phyloP scores from a whole-genome alignment of 768 basidiomycete species.

The Russula vinacea region DNA sequence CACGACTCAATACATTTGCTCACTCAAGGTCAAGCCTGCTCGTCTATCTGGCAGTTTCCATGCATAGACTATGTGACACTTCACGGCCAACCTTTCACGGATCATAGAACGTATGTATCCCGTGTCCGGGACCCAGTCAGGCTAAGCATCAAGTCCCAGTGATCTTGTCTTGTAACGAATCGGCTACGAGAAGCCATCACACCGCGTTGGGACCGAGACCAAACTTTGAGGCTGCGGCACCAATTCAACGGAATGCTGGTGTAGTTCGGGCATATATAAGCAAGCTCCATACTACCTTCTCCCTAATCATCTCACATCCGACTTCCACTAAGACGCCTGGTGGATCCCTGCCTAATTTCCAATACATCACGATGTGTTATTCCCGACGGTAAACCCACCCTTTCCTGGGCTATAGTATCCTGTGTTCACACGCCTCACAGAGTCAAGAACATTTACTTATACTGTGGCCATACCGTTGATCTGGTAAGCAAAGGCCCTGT shows the following conservation, averaged over 20 bases:
- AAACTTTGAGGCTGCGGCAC: slow-evolving; percentile 23
- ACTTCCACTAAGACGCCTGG: slow-evolving; percentile 13
- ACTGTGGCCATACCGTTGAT: slow-evolving; percentile 23
- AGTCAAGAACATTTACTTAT: slow-evolving; percentile 24
- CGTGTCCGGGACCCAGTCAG: slow-evolving; percentile 25
- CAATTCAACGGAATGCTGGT: slow-evolving; percentile 21
- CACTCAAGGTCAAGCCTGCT: slow-evolving; percentile 22
- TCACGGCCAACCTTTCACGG: slow-evolving; percentile 21
- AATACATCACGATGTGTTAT: slow-evolving; percentile 24
- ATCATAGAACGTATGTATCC: slow-evolving; percentile 27
- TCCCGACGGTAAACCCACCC: slow-evolving; percentile 22
- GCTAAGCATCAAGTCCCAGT: slow-evolving; percentile 26
- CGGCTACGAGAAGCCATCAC: slow-evolving; percentile 28
- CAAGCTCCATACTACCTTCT: slow-evolving; percentile 10
- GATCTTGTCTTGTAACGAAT: slow-evolving; percentile 29
- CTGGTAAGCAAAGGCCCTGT: slow-evolving; percentile 18
- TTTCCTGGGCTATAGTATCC: no score
- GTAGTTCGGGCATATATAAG: slow-evolving; percentile 21
- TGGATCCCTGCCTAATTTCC: slow-evolving; percentile 5
- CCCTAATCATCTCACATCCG: slow-evolving; percentile 15
- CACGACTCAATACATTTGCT: slow-evolving; percentile 4
- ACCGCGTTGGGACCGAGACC: slow-evolving; percentile 25
- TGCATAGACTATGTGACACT: slow-evolving; percentile 24
- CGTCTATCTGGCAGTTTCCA: slow-evolving; percentile 29
- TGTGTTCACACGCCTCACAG: slow-evolving; percentile 6